Base-by-base conservation (phyloP, 208 protist species). In the Leptomonas pyrrhocoris region DNA sequence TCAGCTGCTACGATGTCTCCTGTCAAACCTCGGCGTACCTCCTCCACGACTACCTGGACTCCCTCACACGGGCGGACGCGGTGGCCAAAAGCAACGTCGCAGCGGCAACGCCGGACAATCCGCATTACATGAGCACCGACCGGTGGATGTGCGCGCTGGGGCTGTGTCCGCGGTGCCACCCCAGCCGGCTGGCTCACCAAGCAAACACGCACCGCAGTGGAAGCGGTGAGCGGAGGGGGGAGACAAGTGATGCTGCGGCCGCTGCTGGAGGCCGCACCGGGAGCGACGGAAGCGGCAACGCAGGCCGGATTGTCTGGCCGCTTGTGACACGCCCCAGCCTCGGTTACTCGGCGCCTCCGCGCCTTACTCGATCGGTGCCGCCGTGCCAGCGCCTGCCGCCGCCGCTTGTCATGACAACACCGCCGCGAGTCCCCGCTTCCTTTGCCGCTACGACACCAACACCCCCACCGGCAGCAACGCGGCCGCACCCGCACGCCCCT, bases 61-160 rank as follows among this genome's bases (percentile, higher is more conserved):
- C 19, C n/a, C 36, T 38, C 3, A 27, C 31, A 28, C 31, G 46
- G 49, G 34, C 30, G 27, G 53, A 55, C 34, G 53, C 0, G 8
- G 15, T 31, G 5, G 53, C 27, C 23, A 21, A 16, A 18, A 15
- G 21, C 40, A 0, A 31, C 21, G 21, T 16, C 19, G 50, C 19
- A 0, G 58, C 27, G 23, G 50, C n/a, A n/a, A 13, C 59, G 42
- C 31, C 27, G 21, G 31, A 13, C 50, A 15, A 40, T 21, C 71
- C 71, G 19, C 71, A 77, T 56, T 70, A 77, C 63, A 45, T 64
- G 40, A 38, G 63, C 25, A 23, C 40, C 0, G 70, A 49, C 57
- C 45, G 71, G 38, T 77, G 71, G 71, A 71, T 77, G 71, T 77
- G 71, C 42, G 71, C 63, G 23, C 19, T 67, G 34, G 71, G 71